phyloP scores from a whole-genome alignment of 2,329 filamentous ascomycete genomes.

The Hypoxylon sp. region DNA sequence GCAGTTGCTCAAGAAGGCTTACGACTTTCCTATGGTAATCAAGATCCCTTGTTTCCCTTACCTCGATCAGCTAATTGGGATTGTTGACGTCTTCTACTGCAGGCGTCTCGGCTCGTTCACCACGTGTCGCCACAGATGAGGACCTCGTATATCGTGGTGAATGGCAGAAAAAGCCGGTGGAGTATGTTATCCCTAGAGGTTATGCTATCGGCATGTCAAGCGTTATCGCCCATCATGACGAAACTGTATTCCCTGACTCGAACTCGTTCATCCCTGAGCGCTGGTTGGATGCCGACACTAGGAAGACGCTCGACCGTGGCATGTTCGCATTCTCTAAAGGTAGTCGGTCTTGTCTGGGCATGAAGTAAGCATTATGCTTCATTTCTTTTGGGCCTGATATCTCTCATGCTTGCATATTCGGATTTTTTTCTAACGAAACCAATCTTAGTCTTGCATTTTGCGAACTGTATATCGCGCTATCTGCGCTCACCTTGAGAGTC shows the following conservation, averaged over 20 bases:
- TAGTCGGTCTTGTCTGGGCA: slow-evolving; percentile 60
- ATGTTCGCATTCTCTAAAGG: slow-evolving; percentile 62
- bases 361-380: slow-evolving; percentile 51
- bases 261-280: slow-evolving; percentile 59
- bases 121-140: slow-evolving; percentile 53
- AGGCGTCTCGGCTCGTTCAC: slow-evolving; percentile 50
- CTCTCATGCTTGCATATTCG: not conserved
- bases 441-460: slow-evolving; percentile 41
- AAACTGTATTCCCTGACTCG: slow-evolving; percentile 57
- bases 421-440: slow-evolving; percentile 4
- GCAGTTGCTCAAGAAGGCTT: slow-evolving; percentile 59
- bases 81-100: not conserved
- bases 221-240: slow-evolving; percentile 58
- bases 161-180: slow-evolving; percentile 46
- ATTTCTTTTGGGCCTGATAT: not conserved
- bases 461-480: slow-evolving; percentile 49
- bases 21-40: slow-evolving; percentile 53
- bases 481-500: slow-evolving; percentile 50
- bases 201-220: slow-evolving; percentile 59
- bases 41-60: not conserved
- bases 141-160: slow-evolving; percentile 52
- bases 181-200: slow-evolving; percentile 56
- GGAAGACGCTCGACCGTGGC: slow-evolving; percentile 56
- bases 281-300: slow-evolving; percentile 57
- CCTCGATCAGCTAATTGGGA: no score